Conservation (phyloP, 371 early-diverging fungal species). For the Syncephalastrum racemosum region DNA sequence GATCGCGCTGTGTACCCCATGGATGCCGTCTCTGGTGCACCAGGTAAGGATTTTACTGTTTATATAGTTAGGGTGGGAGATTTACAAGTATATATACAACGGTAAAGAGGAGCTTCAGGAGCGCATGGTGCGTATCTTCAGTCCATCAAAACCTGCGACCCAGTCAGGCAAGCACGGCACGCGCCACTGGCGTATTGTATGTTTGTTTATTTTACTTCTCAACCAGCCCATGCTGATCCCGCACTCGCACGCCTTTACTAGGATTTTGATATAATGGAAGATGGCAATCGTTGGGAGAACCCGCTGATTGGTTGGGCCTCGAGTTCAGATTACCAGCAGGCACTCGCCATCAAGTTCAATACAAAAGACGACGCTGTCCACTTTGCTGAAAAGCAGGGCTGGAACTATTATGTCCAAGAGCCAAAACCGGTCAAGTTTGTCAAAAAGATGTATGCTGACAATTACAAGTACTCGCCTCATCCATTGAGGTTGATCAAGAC, state of each 20-base stretch:
- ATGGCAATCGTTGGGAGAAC: conserved; percentile 88
- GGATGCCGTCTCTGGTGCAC: no score
- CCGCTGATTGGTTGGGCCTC: conserved; percentile 94
- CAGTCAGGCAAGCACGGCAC: conserved; percentile 83
- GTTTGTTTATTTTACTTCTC: not conserved
- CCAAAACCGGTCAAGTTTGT: conserved; percentile 74
- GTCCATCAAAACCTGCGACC: conserved; percentile 82
- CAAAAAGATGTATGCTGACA: conserved; percentile 84
- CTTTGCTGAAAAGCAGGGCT: conserved; percentile 94
- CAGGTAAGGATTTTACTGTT: no score
- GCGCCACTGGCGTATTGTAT: conserved; percentile 74
- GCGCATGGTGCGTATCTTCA: conserved; percentile 84
- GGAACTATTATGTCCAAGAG: conserved; percentile 87
- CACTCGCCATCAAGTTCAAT: conserved; percentile 82
- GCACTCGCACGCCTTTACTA: not conserved
- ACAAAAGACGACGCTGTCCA: conserved; percentile 87
- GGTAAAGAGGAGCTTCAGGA: conserved; percentile 47
- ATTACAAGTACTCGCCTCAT: conserved; percentile 81
- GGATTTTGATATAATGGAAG: conserved; percentile 73
- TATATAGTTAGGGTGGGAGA: no score
- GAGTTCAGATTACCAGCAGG: conserved; percentile 89
- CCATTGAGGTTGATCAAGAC: conserved; percentile 81
- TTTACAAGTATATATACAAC: not conserved
- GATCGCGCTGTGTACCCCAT: no score
- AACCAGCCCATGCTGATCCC: not conserved